phyloP scores from a whole-genome alignment of 139 green algal genomes.

The Asterochloris sp. region DNA sequence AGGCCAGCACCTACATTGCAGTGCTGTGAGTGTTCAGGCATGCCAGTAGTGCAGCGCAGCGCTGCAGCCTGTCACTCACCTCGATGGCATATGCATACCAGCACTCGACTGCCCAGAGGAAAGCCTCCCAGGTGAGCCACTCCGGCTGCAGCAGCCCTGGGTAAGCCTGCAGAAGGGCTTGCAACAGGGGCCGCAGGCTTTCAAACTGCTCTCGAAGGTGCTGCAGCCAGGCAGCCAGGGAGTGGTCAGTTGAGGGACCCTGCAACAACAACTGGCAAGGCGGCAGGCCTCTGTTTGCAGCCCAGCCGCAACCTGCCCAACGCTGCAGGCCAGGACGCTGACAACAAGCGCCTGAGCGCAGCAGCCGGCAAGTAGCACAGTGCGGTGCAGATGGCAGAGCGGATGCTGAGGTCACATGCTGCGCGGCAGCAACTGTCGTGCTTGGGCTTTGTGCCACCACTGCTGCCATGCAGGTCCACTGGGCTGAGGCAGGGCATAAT shows the following conservation, averaged over 20 bases:
- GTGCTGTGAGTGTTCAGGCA: too few species aligned
- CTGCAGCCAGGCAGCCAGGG: conserved; percentile 8
- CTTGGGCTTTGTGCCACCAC: too few species aligned
- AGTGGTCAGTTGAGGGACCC: too few species aligned
- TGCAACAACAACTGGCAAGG: too few species aligned
- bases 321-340: background rate
- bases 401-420: too few species aligned
- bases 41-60: too few species aligned
- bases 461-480: too few species aligned
- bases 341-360: background rate
- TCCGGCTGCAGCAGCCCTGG: conserved; percentile 35
- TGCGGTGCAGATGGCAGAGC: too few species aligned
- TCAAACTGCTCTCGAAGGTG: conserved; percentile 42
- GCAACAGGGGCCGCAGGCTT: conserved; percentile 24
- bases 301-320: background rate
- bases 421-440: too few species aligned
- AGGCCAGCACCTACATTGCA: too few species aligned
- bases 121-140: conserved; percentile 40
- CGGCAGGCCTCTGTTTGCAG: background rate
- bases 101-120: conserved; percentile 59
- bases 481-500: too few species aligned
- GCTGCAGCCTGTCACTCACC: conserved; percentile 20
- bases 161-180: conserved; percentile 43
- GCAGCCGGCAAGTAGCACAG: background rate
- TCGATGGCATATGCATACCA: conserved; percentile 74